Evolutionary conservation across 305 asterid species (phyloP), one percentile per base, ranked within the genome.

Genomic region (Solanum hybrid): DNA sequence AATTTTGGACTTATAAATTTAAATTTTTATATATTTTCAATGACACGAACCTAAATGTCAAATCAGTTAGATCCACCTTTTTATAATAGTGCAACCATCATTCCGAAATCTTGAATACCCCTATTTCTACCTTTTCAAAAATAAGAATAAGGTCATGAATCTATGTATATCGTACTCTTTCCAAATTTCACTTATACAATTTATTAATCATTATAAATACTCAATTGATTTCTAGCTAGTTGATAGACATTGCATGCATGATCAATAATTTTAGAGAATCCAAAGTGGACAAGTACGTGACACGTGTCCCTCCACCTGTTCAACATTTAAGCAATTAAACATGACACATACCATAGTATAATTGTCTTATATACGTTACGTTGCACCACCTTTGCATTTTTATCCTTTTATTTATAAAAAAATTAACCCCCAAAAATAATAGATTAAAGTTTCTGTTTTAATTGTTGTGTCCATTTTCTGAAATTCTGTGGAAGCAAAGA

Each of bases 291-390:
- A 51, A 51, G 4, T 22, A 78, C 0, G 3, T 29, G 90, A 91
- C 93, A 91, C 36, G 92, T 92, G 92, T 89, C 91, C 91, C 10
- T n/a, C 89, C 92, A 92, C 91, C 46, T 91, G 93, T 89, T 79
- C 73, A 82, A 37, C 29, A 0, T 11, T 16, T 7, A 81, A 86
- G 79, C 92, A 6, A 89, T 3, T 32, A 27, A 76, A 72, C 87
- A 16, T 35, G 86, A 90, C 92, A 92, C 93, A 86, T 89, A 37
- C 11, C 24, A 20, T 16, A 34, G 10, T 7, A 34, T 5, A 5
- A 82, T 42, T 46, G 60, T 80, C 36, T 5, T 87, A 73, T 76
- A 26, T 40, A 38, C 36, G 26, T 76, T 38, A 79, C 51, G 17
- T 22, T 87, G 29, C 35, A 77, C 20, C n/a, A 76, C 31, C 26